Percentiles rank a stretch among this genome's conserved stretches.
Conservation (phyloP, 768 basidiomycete genomes). For the Calvatia gigantea region DNA sequence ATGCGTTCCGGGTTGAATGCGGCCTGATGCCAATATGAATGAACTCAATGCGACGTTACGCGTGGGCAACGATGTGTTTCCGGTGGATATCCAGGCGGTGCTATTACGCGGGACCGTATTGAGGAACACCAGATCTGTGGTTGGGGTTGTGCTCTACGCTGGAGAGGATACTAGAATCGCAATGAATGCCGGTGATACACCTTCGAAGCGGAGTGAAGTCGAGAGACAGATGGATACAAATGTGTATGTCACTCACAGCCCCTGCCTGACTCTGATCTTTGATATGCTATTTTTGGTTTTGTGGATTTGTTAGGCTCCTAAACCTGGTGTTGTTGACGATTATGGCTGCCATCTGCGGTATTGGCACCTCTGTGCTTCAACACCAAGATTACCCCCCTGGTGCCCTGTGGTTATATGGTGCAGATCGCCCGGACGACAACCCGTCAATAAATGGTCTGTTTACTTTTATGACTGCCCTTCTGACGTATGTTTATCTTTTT, state of each 20-base stretch:
- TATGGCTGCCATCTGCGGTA: constrained; percentile 84
- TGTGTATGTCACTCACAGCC: constrained; percentile 59
- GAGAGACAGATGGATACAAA: constrained; percentile 99
- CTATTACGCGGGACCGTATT: constrained; percentile 92
- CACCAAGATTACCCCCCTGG: constrained; percentile 52
- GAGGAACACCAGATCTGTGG: constrained; percentile 90
- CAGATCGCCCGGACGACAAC: constrained; percentile 66
- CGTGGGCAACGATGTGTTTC: constrained; percentile 44
- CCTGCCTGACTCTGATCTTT: constrained; percentile 9
- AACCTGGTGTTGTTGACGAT: constrained; percentile 76
- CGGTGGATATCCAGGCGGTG: constrained; percentile 78
- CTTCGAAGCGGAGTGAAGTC: constrained; percentile 90
- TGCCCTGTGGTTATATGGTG: constrained; percentile 81
- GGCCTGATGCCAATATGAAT: constrained; percentile 95
- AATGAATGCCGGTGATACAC: constrained; percentile 91
- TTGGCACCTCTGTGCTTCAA: constrained; percentile 84
- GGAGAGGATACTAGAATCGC: constrained; percentile 93
- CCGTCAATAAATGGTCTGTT: constrained; percentile 87
- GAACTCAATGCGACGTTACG: constrained; percentile 76
- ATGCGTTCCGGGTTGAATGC: constrained; percentile 71
- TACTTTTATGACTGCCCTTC: constrained; percentile 83
- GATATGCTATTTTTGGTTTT: not conserved
- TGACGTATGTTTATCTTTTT: constrained; percentile 58
- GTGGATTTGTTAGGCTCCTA: constrained; percentile 59
- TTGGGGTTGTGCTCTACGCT: constrained; percentile 90